Conservation (phyloP, 352 stramenopile genomes). For the Phytopythium cucurbitacearum region DNA sequence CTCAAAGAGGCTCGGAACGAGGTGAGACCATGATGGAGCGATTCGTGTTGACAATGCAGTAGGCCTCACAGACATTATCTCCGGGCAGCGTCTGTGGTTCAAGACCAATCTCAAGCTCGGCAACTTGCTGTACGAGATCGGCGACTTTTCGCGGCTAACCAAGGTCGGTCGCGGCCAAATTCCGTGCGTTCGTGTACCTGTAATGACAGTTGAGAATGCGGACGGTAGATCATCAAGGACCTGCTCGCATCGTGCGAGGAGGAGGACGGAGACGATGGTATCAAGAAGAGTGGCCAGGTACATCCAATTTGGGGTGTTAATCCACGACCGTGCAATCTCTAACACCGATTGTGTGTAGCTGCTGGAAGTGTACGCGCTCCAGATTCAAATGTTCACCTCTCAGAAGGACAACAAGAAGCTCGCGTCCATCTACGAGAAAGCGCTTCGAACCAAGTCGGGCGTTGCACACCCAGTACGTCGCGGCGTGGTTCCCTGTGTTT, state of each 20-base stretch:
- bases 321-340: no score
- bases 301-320: no score
- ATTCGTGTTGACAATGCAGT: neutral
- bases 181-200: no score
- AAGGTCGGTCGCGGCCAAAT: constrained; percentile 31
- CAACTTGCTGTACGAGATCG: constrained; percentile 89
- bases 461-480: constrained; percentile 80
- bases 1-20: constrained; percentile 82
- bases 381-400: constrained; percentile 92
- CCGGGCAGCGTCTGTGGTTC: constrained; percentile 87
- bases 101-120: constrained; percentile 95
- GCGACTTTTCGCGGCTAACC: constrained; percentile 61
- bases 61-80: neutral
- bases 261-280: constrained; percentile 81
- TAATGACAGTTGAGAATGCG: no score
- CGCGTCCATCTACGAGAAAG: constrained; percentile 90
- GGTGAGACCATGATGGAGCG: constrained; percentile 9
- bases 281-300: constrained; percentile 80
- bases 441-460: constrained; percentile 84
- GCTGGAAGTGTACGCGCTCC: constrained; percentile 91
- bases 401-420: constrained; percentile 94
- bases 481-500: neutral
- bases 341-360: constrained; percentile 36
- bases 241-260: constrained; percentile 83
- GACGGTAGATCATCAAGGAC: constrained; percentile 73